Evolutionary conservation across 2,329 filamentous ascomycete species (phyloP), one percentile per base, ranked within the genome.

Genomic region (Cladosporium austrohemisphaericum): DNA sequence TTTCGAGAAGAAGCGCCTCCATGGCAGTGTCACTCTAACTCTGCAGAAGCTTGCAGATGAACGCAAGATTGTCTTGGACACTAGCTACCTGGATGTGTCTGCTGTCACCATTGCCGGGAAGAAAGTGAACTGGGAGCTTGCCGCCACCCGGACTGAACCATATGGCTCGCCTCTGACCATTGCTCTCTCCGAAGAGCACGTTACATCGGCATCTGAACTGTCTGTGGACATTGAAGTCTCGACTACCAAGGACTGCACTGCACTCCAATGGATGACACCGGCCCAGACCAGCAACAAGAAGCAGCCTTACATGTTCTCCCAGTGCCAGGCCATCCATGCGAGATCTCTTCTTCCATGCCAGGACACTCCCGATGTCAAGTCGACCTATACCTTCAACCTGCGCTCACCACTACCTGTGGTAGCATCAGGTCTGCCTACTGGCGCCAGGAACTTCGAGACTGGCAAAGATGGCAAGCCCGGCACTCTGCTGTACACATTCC

Each of bases 311-410:
- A 92, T 97, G 84, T 97, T 97, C 74, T 94, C 88, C 36, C 93
- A 97, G 74, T 95, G 91, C 68, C 92, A 98, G 75, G 91, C 92
- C 47, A 97, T 96, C 63, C 91, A 97, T 63, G 89, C 88, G 35
- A 84, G 93, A 52, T 95, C 90, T 40, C 80, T 97, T 53, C 95
- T 97, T 68, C 93, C 93, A 5, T 97, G 92, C 70, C 92, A 97
- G 73, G 93, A 98, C 65, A 97, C 93, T 1, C 93, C 93, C 3
- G 92, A 96, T 66, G 87, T 96, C 61, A 98, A 98, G 75, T 90
- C 88, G n/a, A 94, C 90, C 1, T 90, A 91, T 70, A 83, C 84
- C 55, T 96, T 96, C 74, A 86, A 85, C 62, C 85, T 98, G 63
- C 84, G 83, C 20, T 96, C 90, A 19, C 83, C 86, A 4, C 78